Evolutionary conservation across 352 stramenopile species (phyloP), one percentile per base, ranked within the genome.

Genomic region (Aphanomyces stellatus): DNA sequence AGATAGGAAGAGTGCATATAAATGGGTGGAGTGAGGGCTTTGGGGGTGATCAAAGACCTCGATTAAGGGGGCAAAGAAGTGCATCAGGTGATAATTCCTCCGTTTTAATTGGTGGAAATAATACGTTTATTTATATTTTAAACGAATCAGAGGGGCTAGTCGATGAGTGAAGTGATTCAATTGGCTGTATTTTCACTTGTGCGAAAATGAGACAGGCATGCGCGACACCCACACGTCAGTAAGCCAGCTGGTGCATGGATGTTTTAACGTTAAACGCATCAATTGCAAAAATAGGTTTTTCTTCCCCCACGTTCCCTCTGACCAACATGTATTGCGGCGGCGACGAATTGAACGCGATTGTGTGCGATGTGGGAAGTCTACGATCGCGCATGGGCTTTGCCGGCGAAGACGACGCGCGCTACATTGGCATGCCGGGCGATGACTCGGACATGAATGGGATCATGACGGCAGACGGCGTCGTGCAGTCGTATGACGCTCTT

Each of bases 311-410:
- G 5, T 8, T 27, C n/a, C 25, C 5, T 27, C n/a, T 22, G 13
- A 22, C 13, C 49, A 19, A 15, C 17, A 70, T 65, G 63, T 70
- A 70, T 55, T 65, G 51, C 55, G 63, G 63, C 40, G 66, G 60
- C 31, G 66, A 92, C 67, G 83, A 94, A 53, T 63, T 91, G 25
- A 80, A 91, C 46, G 85, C 83, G 31, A 72, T 91, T 5, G 82
- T 91, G 37, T 89, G 90, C 62, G 85, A 93, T 56, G 91, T 87
- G 57, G 85, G 85, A 69, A 87, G 80, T 35, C 71, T 80, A 1
- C 74, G 74, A 19, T 90, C 81, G 73, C 90, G 96, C 63, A 77
- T 93, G 53, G 88, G 88, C 31, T 96, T 88, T 71, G 85, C 88
- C 1, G 89, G 89, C 60, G 88, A 96, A 70, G 88, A 96, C 62